Evolutionary conservation across 345 rosid genomes (phyloP).

Genomic region (Camelina neglecta): DNA sequence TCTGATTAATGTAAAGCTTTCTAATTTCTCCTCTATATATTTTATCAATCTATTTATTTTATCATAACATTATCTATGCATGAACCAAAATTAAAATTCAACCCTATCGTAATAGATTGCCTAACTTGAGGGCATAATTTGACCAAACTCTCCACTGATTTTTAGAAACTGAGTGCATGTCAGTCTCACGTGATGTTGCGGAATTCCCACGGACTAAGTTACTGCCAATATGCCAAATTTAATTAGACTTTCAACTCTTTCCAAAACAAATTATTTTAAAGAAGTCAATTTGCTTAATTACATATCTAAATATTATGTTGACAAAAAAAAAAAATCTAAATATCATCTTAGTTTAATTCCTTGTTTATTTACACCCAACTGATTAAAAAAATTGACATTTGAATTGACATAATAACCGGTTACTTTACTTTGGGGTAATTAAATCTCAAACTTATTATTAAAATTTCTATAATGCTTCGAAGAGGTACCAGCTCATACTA

Average conservation of each 20-base stretch:
- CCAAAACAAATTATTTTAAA: background rate
- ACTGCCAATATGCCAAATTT: slow-evolving; percentile 22
- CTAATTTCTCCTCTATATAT: too few species aligned
- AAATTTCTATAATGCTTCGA: background rate
- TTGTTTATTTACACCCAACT: background rate
- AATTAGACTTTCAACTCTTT: background rate
- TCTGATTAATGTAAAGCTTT: too few species aligned
- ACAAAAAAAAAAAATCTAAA: too few species aligned
- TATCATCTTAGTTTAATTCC: background rate
- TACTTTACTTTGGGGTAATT: background rate
- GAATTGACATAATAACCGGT: background rate
- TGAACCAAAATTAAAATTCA: background rate
- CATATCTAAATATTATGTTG: too few species aligned
- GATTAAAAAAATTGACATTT: background rate
- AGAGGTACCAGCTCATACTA: background rate
- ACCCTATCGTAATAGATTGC: background rate
- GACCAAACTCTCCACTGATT: slow-evolving; percentile 22
- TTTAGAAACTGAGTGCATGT: background rate
- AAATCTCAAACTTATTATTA: background rate
- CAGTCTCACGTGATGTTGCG: slow-evolving; percentile 1
- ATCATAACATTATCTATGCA: background rate
- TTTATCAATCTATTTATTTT: too few species aligned
- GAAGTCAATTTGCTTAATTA: background rate
- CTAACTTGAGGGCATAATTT: slow-evolving; percentile 18
- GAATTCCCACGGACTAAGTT: background rate